These are phyloP conservation scores for Russula foetens DNA, from an alignment of 768 basidiomycete genomes.

Conservation along the genomic window DNA sequence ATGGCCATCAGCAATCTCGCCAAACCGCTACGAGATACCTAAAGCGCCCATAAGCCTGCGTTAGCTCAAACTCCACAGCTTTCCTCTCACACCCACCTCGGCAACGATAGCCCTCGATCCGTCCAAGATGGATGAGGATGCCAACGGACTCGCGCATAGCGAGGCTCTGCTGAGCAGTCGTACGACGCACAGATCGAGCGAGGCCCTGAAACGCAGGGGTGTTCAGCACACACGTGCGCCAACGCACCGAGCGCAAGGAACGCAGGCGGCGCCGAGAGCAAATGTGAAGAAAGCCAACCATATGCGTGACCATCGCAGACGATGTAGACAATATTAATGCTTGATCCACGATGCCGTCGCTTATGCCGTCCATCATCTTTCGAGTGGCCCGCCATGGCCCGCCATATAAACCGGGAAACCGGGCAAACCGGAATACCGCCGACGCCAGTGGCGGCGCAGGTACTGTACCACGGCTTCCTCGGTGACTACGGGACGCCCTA, in stretches of 20 bases:
- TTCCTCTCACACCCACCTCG: conserved; percentile 11
- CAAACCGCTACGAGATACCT: too few species aligned
- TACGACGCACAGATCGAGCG: conserved; percentile 19
- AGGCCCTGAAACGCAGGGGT: conserved; percentile 20
- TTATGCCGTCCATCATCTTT: not conserved
- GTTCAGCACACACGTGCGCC: conserved; percentile 19
- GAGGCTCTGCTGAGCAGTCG: conserved; percentile 16
- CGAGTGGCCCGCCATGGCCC: not conserved
- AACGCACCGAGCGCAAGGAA: conserved; percentile 19
- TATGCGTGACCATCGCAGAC: not conserved
- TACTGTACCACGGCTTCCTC: conserved; percentile 4
- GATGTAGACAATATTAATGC: not conserved
- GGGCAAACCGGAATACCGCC: conserved; percentile 19
- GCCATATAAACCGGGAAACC: conserved; percentile 15
- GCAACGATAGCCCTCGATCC: conserved; percentile 10
- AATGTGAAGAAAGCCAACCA: not conserved
- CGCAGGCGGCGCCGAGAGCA: conserved; percentile 10
- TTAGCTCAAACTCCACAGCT: conserved; percentile 22
- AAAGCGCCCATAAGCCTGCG: conserved; percentile 15
- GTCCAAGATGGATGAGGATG: conserved; percentile 12
- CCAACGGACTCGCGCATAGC: conserved; percentile 16
- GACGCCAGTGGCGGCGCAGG: conserved; percentile 15
- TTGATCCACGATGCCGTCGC: not conserved
- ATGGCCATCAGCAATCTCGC: too few species aligned
- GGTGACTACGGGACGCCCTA: not conserved